phyloP scores from a whole-genome alignment of 345 rosid genomes.

The Streptanthus diversifolius region DNA sequence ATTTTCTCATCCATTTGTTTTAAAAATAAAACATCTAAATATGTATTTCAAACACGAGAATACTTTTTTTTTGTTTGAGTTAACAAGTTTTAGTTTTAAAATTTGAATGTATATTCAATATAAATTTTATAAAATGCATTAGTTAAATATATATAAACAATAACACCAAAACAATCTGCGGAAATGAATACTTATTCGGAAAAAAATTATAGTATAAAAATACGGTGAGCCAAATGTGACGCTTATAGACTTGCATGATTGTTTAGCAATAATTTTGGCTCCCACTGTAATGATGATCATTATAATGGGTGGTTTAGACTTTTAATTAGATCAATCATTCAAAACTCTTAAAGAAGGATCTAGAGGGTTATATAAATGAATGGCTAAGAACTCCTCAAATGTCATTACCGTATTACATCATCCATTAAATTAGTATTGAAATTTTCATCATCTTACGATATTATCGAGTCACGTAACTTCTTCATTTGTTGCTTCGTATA shows the following conservation, averaged over 20 bases:
- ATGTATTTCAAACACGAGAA: no score
- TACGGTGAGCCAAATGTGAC: constrained; percentile 13
- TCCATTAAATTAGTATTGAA: neutral
- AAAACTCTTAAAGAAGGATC: neutral
- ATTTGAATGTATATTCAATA: no score
- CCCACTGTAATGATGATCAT: neutral
- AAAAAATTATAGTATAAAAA: neutral
- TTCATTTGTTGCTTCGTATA: constrained; percentile 9
- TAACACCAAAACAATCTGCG: no score
- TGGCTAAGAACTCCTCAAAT: constrained; percentile 10
- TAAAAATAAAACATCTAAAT: no score
- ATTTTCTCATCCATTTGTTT: no score
- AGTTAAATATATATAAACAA: no score
- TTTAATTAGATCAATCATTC: neutral
- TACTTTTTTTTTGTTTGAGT: no score
- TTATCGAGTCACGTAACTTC: neutral
- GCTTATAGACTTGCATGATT: constrained; percentile 22
- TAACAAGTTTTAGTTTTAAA: no score
- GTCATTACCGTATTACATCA: constrained; percentile 4
- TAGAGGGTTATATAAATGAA: constrained; percentile 21
- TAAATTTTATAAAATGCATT: no score
- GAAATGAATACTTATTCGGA: neutral
- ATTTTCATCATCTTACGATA: neutral
- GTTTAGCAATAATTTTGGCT: constrained; percentile 6
- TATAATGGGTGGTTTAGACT: constrained; percentile 18